phyloP scores from a whole-genome alignment of 2,329 filamentous ascomycete genomes.

The Fusarium acutatum region DNA sequence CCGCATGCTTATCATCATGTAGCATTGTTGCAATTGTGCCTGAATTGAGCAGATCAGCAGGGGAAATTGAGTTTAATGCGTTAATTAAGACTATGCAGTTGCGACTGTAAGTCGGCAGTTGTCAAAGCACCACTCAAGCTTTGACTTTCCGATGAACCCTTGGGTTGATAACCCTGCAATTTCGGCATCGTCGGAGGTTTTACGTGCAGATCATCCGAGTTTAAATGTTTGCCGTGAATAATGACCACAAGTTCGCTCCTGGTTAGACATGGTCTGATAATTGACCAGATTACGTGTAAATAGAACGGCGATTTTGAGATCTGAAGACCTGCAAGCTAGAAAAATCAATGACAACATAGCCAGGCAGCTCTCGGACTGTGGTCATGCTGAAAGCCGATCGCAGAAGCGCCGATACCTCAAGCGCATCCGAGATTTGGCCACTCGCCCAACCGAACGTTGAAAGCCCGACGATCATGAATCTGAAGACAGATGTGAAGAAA shows the following conservation, averaged over 20 bases:
- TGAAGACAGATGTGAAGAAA: no score
- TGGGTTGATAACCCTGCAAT: neutral
- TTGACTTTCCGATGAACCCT: neutral
- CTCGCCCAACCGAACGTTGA: neutral
- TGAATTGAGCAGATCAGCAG: neutral
- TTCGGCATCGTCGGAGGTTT: neutral
- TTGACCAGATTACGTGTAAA: neutral
- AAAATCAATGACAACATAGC: neutral
- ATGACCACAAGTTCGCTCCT: neutral
- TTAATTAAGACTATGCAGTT: neutral
- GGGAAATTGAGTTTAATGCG: neutral
- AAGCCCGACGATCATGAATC: no score
- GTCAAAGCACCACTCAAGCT: neutral
- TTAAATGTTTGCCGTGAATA: neutral
- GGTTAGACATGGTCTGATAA: neutral
- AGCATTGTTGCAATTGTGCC: neutral
- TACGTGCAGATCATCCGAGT: neutral
- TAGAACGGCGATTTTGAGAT: neutral
- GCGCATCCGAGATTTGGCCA: neutral
- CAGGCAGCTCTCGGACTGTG: neutral
- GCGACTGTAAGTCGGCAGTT: neutral
- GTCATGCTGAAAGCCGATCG: neutral
- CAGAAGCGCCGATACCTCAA: neutral
- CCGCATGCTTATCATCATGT: neutral
- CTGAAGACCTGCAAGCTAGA: no score